These are phyloP conservation scores for Polygonum aviculare DNA, from an alignment of 148 eudicot species.

Conservation along the genomic window DNA sequence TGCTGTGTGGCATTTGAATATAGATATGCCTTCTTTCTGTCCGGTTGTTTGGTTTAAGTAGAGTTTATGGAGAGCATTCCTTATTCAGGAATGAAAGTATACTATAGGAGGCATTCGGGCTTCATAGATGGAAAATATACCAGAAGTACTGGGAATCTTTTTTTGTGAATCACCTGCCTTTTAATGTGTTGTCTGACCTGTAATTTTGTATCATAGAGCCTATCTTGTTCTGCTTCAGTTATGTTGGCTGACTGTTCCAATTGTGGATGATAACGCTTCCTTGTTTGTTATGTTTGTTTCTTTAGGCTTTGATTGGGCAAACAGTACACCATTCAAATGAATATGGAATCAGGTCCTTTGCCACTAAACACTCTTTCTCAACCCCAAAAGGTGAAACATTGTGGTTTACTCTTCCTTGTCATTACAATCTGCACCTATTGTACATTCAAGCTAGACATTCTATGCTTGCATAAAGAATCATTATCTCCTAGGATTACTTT, in stretches of 20 bases:
- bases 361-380: constrained; percentile 40
- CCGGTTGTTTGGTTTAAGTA: too few species aligned
- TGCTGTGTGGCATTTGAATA: not conserved
- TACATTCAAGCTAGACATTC: not conserved
- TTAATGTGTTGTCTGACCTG: not conserved
- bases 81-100: not conserved
- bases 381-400: constrained; percentile 25
- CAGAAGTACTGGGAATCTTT: not conserved
- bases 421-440: not conserved
- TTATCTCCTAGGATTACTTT: not conserved
- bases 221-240: not conserved
- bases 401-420: not conserved
- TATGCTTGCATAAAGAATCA: not conserved
- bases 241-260: too few species aligned
- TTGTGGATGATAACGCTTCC: too few species aligned
- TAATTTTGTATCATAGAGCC: not conserved
- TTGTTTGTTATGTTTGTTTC: constrained; percentile 3
- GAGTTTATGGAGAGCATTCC: too few species aligned
- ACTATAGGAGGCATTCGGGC: not conserved
- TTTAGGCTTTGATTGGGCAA: constrained; percentile 24
- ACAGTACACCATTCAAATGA: constrained; percentile 22
- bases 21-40: not conserved
- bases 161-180: not conserved
- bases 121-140: not conserved
- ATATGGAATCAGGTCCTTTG: constrained; percentile 27